Base-by-base conservation (phyloP, 306 rosid genomes). In the Morella rubra region DNA sequence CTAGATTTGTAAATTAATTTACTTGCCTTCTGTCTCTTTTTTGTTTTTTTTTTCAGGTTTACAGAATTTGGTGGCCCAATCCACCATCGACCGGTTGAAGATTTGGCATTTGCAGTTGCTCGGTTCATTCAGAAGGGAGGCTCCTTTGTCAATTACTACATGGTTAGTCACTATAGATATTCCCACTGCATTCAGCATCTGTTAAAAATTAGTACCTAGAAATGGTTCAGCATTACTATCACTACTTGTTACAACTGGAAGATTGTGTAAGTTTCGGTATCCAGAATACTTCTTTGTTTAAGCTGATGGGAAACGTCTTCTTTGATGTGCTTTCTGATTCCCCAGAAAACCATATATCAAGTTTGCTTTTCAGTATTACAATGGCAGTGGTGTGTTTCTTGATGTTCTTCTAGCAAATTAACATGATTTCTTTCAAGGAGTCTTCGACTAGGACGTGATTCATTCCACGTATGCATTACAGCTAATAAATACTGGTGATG, bases 111-210 rank as follows among this genome's bases (percentile, higher is more conserved):
- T 75, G 96, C 88, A 64, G 97, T 95, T 76, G 90, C 98, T 82
- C 93, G 99, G 46, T 95, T 95, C 87, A 76, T 95, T 50, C 96
- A 85, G 61, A 85, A 74, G 81, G 99, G 99, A 56, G 99, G 99
- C 74, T 89, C 99, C 24, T 85, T 19, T 67, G 55, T 91, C 5
- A 95, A 95, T 77, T 95, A 95, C 79, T 95, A 95, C 87, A 95
- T 95, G 99, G 99, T 95, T 24, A n/a, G 71, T 42, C 71, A 18
- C 24, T 65, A 47, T 16, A n/a, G 13, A 6, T 55, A 40, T 24
- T 19, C 56, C 62, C 55, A 44, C 54, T 69, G 58, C 69, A 49
- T 60, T 40, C 49, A 44, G 42, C n/a, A 45, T 55, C 16, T 22
- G 9, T 46, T 0, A 4, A 59, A 66, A 40, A 32, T 20, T 61